phyloP scores from a whole-genome alignment of 2,329 filamentous ascomycete species.

The Periconia macrospinosa region DNA sequence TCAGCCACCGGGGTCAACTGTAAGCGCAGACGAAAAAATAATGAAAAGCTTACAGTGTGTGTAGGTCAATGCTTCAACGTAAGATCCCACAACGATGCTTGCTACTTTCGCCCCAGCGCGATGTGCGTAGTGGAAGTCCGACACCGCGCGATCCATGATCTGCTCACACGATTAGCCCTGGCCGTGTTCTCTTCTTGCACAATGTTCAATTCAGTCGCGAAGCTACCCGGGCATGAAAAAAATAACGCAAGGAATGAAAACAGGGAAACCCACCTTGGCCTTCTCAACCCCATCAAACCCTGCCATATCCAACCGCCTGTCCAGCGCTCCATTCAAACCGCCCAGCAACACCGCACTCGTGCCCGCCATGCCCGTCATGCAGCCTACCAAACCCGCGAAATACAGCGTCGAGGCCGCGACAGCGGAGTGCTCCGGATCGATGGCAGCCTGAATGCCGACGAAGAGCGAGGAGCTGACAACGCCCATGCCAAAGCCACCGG shows the following conservation, averaged over 20 bases:
- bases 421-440: constrained; percentile 20
- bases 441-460: constrained; percentile 25
- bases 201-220: too few relatives aligned
- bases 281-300: constrained; percentile 9
- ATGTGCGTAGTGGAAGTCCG: constrained; percentile 22
- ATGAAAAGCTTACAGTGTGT: constrained; percentile 20
- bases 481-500: constrained; percentile 30
- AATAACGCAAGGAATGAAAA: not conserved
- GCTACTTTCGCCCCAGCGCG: constrained; percentile 16
- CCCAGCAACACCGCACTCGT: constrained; percentile 26
- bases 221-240: not conserved
- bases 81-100: constrained; percentile 15
- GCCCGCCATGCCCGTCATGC: constrained; percentile 25
- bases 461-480: constrained; percentile 28
- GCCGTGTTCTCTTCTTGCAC: not conserved
- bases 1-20: not conserved
- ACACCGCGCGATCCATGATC: constrained; percentile 23
- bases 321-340: constrained; percentile 17
- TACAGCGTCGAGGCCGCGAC: constrained; percentile 27
- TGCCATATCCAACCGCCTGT: constrained; percentile 11
- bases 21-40: not conserved
- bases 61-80: constrained; percentile 26
- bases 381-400: constrained; percentile 17
- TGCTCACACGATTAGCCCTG: not conserved
- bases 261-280: constrained; percentile 3